Conservation (phyloP, 441 rosid genomes). For the Gossypium schwendimanii region DNA sequence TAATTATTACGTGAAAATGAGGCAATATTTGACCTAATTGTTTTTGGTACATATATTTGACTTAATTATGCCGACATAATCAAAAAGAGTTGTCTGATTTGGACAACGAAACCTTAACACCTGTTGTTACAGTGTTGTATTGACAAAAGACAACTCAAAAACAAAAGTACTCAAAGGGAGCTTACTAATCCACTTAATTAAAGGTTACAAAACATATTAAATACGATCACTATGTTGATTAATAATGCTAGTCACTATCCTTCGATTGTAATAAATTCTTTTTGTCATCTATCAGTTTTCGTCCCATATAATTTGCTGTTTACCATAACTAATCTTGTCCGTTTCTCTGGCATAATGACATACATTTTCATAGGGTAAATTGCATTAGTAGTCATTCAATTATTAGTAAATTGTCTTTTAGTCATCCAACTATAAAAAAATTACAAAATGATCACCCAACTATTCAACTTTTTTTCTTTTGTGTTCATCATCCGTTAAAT, state of each 20-base stretch:
- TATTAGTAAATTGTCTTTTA: too few relatives aligned
- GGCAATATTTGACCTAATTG: neutral
- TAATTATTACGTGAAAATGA: neutral
- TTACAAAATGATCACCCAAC: too few relatives aligned
- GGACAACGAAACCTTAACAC: neutral
- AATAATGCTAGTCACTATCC: neutral
- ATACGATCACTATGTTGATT: neutral
- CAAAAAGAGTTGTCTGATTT: neutral
- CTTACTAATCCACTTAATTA: neutral
- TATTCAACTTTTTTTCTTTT: too few relatives aligned
- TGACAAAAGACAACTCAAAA: neutral
- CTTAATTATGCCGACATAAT: too few relatives aligned
- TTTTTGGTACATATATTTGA: too few relatives aligned
- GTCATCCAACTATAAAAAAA: too few relatives aligned
- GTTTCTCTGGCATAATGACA: neutral
- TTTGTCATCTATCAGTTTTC: neutral
- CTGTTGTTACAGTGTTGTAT: too few relatives aligned
- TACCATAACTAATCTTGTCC: neutral
- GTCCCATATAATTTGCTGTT: neutral
- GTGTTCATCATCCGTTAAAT: too few relatives aligned
- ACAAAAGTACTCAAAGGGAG: neutral
- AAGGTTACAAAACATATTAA: neutral
- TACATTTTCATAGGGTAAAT: too few relatives aligned
- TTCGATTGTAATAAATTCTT: neutral
- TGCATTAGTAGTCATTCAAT: too few relatives aligned